Percentiles rank a stretch among this genome's conserved stretches.
Evolutionary conservation across 202 grass and related monocot genomes (phyloP).

Genomic region (Zoysia matrella): DNA sequence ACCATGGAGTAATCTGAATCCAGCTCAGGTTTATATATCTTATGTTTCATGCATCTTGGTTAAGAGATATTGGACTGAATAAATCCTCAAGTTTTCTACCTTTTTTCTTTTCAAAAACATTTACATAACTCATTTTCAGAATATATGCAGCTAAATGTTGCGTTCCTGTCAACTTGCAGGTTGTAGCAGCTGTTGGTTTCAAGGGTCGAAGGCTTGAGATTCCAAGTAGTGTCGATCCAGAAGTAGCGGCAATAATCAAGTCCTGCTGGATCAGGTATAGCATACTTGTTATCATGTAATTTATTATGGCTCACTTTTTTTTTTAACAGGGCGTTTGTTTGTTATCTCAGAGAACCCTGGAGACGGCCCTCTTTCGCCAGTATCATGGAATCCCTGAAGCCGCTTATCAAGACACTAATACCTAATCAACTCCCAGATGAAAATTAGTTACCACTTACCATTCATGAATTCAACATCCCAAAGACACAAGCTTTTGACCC

Average conservation of each 20-base stretch:
- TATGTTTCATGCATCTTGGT: constrained; percentile 26
- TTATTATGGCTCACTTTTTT: constrained; percentile 1
- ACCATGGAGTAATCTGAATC: constrained; percentile 83
- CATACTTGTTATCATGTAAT: constrained; percentile 23
- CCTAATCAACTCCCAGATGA: constrained; percentile 44
- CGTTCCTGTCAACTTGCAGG: constrained; percentile 44
- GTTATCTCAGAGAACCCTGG: constrained; percentile 71
- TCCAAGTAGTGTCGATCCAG: constrained; percentile 60
- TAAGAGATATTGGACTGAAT: neutral
- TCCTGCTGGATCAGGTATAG: constrained; percentile 92
- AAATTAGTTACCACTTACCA: constrained; percentile 36
- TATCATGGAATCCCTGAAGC: constrained; percentile 82
- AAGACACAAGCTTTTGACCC: neutral
- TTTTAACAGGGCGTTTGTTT: constrained; percentile 11
- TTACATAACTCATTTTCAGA: constrained; percentile 21
- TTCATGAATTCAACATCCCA: neutral
- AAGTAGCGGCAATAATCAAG: constrained; percentile 71
- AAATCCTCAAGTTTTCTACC: neutral
- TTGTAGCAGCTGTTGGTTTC: constrained; percentile 86
- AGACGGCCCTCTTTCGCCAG: constrained; percentile 79
- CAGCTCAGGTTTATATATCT: constrained; percentile 63
- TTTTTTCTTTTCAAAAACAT: neutral
- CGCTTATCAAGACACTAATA: constrained; percentile 58
- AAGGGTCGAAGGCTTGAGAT: constrained; percentile 78
- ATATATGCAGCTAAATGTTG: neutral